Evolutionary conservation across 2,329 filamentous ascomycete genomes (phyloP).

Genomic region (Ceratocystis lukuohia): DNA sequence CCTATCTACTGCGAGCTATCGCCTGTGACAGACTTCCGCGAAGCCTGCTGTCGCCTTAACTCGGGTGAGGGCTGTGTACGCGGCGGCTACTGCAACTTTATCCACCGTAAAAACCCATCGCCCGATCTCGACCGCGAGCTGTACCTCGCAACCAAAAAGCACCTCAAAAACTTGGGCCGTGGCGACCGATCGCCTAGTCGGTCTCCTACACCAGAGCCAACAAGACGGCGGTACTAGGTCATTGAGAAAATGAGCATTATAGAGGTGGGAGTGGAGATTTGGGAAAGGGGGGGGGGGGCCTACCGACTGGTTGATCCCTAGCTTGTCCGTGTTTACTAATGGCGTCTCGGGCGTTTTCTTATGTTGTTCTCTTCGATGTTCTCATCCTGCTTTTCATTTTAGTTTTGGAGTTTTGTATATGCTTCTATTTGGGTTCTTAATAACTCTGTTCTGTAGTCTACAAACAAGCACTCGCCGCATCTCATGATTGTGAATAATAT

Average conservation of each 20-base stretch:
- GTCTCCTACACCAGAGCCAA: slow-evolving; percentile 77
- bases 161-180: slow-evolving; percentile 70
- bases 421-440: neutral
- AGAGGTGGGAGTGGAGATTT: too few relatives aligned
- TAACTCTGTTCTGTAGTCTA: neutral
- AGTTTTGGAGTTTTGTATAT: neutral
- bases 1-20: slow-evolving; percentile 97
- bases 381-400: neutral
- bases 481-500: slow-evolving; percentile 11
- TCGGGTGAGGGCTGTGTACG: slow-evolving; percentile 89
- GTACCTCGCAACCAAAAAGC: slow-evolving; percentile 86
- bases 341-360: slow-evolving; percentile 5
- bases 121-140: slow-evolving; percentile 81
- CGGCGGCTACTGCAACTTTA: slow-evolving; percentile 98
- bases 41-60: slow-evolving; percentile 92
- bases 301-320: neutral
- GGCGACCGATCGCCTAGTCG: slow-evolving; percentile 71
- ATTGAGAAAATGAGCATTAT: neutral
- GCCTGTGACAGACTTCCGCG: slow-evolving; percentile 93
- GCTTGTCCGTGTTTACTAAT: neutral
- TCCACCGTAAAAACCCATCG: slow-evolving; percentile 89
- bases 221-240: slow-evolving; percentile 52
- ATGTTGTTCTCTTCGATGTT: neutral
- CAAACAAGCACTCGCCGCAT: neutral
- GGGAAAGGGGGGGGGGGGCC: neutral